Base-by-base conservation (phyloP, 2,329 filamentous ascomycete species). In the Penicillium sp. region DNA sequence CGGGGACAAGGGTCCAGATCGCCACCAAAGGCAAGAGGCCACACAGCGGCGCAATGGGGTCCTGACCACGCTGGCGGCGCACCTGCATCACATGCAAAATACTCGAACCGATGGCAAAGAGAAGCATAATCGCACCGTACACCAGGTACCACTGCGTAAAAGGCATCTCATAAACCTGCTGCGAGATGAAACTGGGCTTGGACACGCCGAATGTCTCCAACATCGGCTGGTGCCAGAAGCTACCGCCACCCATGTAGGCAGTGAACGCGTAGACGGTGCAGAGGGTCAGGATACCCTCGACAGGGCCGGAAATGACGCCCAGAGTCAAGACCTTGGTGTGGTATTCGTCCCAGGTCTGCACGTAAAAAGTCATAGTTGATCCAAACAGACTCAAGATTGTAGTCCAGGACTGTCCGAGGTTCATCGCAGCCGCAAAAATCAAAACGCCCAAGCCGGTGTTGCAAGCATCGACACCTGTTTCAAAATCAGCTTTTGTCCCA, bases 321-420 rank as follows among this genome's bases (percentile, higher is more conserved):
- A 99, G 84, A 1, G 92, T 97, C 46, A 99, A 84, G 3, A 92
- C 94, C 75, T 97, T 92, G 49, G 94, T 99, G 77, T 97, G 93
- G 77, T 97, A 99, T 74, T 97, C 94, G 70, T 99, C 94, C 94
- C 94, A 99, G 31, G 94, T 97, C 74, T 97, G 94, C 41, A 97
- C 89, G 74, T 97, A 97, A 75, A 99, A 99, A n/a, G 94, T 97
- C 67, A 95, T 81, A 56, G 93, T 85, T 6, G 89, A 88, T 64
- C 88, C 90, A 76, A 96, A 96, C 15, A 97, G 83, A 4, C 84
- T 86, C 56, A 91, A 78, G 12, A 97, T 86, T 0, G 92, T 96
- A 75, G 86, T 86, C 93, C 92, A 97, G 57, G 88, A 86, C 77
- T 96, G 91, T 44, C 93, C 93, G 70, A 97, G 84, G 71, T 97